Evolutionary conservation across 2,329 filamentous ascomycete genomes (phyloP), one percentile per base, ranked within the genome.

Genomic region (Diaporthe aspalathi): DNA sequence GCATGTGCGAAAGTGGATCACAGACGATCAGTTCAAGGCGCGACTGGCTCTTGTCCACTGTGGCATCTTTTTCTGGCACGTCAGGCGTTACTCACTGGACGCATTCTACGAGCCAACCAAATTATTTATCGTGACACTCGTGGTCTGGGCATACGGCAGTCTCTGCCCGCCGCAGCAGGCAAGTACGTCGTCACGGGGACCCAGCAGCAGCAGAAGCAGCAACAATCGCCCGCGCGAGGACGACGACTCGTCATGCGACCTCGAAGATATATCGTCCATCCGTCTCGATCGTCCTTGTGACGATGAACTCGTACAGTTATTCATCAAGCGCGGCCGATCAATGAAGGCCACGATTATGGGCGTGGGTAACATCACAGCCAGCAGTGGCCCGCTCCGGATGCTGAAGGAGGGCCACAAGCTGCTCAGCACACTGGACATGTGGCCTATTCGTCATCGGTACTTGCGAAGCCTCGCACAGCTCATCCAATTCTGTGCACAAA

Each of bases 271-370:
- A 1, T 79, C 77, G 1, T 83, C 84, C n/a, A 85, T 88, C 53
- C 83, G 85, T 43, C 80, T 89, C 0, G 87, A 89, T 70, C 80
- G 86, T 9, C 87, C 87, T 0, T 83, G 83, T 3, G 86, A 89
- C 73, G 87, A 89, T 75, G 86, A 89, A 74, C 79, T 88, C 24
- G 85, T 88, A 1, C 87, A 89, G 74, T 78, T 84, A 14, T 89
- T 86, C 76, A 85, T 89, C 11, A 80, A 82, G n/a, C 80, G 82
- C 38, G 87, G 87, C 0, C 79, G 83, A 38, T 71, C 70, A 14
- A 89, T 89, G 85, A 79, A 78, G 17, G 85, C 83, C 1, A 82
- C 84, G 70, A 79, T 89, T 32, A 83, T 81, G 17, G 85, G 85
- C 16, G 85, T 88, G 3, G 86, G 86, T 3, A 83, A 87, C 74